Conservation (phyloP, 2,329 filamentous ascomycete genomes). For the Emergomyces africanus region DNA sequence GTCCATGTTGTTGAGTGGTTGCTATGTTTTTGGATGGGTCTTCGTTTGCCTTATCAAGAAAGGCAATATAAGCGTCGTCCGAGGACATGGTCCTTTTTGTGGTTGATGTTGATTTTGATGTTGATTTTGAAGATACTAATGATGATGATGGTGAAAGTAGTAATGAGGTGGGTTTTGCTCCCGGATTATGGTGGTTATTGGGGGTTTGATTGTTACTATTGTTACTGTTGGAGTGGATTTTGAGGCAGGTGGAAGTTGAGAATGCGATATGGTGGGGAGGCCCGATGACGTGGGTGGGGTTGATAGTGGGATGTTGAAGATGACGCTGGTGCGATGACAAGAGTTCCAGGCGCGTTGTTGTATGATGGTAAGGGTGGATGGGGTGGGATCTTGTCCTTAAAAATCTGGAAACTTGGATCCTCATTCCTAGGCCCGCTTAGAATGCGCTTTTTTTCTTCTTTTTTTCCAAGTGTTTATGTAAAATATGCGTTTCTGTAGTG, state of each 20-base stretch:
- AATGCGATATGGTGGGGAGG: neutral
- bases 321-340: neutral
- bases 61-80: slow-evolving; percentile 72
- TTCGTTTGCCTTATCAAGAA: slow-evolving; percentile 76
- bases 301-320: neutral
- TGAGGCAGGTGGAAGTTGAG: neutral
- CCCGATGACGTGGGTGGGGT: neutral
- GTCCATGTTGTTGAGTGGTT: slow-evolving; percentile 8
- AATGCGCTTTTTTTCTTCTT: no score
- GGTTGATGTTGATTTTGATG: neutral
- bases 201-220: neutral
- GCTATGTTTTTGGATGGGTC: slow-evolving; percentile 35
- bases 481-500: no score
- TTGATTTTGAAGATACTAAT: neutral
- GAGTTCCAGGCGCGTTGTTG: no score
- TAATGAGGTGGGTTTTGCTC: slow-evolving; percentile 9
- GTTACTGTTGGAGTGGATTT: neutral
- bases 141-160: neutral
- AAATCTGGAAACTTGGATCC: neutral
- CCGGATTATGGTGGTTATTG: slow-evolving; percentile 1
- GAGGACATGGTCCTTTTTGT: slow-evolving; percentile 32
- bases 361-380: neutral
- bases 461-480: no score
- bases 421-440: neutral
- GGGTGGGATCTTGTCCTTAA: neutral